Conservation (phyloP, 2,329 filamentous ascomycete genomes). For the Zopfia rhizophila region DNA sequence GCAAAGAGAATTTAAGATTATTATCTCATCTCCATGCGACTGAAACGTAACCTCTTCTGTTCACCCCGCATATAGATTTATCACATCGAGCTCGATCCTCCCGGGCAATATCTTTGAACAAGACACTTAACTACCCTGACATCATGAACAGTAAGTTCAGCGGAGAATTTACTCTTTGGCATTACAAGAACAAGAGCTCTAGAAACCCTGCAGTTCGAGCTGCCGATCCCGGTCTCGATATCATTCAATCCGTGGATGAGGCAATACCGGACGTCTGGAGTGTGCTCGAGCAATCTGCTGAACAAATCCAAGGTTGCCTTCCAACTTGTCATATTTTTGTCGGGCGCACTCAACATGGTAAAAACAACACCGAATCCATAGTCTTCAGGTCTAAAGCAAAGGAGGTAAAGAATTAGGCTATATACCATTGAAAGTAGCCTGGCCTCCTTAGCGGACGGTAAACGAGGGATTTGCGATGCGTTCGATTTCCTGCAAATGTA, state of each 20-base stretch:
- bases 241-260: conserved; percentile 4
- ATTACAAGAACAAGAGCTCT: too few species aligned
- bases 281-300: background rate
- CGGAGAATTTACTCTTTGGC: too few species aligned
- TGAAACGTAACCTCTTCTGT: too few species aligned
- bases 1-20: too few species aligned
- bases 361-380: background rate
- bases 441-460: background rate
- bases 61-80: too few species aligned
- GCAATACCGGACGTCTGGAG: conserved; percentile 2
- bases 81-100: too few species aligned
- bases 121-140: too few species aligned
- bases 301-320: background rate
- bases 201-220: too few species aligned
- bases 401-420: conserved; percentile 3
- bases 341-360: background rate
- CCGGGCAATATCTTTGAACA: too few species aligned
- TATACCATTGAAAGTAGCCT: conserved; percentile 2
- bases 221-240: too few species aligned
- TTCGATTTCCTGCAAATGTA: conserved; percentile 3
- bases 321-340: background rate
- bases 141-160: too few species aligned
- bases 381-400: background rate
- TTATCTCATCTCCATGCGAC: too few species aligned
- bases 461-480: background rate